Conservation (phyloP, 208 protist genomes). For the Leishmania lainsoni region DNA sequence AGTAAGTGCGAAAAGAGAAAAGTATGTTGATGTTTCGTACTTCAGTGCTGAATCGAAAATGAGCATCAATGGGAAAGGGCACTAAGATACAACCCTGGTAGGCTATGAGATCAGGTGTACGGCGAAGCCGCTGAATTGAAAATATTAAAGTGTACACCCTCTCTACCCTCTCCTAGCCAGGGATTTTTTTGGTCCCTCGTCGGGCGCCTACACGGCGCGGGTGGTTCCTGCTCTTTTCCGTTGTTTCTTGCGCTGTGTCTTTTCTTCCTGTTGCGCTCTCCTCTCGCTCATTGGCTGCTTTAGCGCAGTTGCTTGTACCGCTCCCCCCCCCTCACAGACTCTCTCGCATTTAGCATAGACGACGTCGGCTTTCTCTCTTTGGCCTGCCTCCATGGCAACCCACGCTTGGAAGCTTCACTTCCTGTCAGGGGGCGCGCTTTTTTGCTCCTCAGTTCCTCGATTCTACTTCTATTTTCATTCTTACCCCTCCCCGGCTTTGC, state of each 20-base stretch:
- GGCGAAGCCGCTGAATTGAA: background rate
- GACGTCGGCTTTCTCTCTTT: background rate
- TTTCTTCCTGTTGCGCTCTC: background rate
- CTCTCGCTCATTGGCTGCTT: background rate
- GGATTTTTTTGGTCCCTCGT: background rate
- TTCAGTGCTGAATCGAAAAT: background rate
- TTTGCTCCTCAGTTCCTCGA: conserved; percentile 2
- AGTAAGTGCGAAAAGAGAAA: background rate
- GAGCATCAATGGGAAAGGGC: background rate
- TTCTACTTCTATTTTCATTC: background rate
- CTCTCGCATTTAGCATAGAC: background rate
- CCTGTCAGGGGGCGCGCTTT: background rate
- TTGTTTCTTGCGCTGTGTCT: background rate
- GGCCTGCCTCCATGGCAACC: background rate
- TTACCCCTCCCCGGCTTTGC: background rate
- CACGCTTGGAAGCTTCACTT: background rate
- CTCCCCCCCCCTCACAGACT: background rate
- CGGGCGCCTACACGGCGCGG: background rate
- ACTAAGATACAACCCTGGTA: background rate
- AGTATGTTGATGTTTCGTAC: background rate
- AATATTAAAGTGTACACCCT: background rate
- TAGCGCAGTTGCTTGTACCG: background rate
- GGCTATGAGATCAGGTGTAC: background rate
- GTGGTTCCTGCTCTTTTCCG: background rate
- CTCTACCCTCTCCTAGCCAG: background rate